phyloP scores from a whole-genome alignment of 106 monocot species.

The Posidonia australis region DNA sequence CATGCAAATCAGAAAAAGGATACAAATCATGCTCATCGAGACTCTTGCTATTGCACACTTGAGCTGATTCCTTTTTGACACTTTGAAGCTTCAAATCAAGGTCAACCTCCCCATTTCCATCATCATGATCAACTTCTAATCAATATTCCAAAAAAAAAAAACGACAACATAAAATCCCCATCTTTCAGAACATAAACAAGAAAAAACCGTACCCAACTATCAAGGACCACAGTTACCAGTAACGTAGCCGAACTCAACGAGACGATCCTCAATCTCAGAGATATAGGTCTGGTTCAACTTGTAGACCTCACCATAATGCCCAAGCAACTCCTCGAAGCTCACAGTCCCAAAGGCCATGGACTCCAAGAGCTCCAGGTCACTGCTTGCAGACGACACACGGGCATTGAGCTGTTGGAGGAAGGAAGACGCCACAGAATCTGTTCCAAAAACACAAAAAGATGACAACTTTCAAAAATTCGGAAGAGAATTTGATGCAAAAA shows the following conservation, averaged over 20 bases:
- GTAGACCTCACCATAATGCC: constrained; percentile 66
- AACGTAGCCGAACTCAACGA: constrained; percentile 44
- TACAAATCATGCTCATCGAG: constrained; percentile 46
- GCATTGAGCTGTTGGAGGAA: constrained; percentile 42
- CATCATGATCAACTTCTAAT: background rate
- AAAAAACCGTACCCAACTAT: background rate
- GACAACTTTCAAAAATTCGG: background rate
- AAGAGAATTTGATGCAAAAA: background rate
- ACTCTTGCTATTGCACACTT: constrained; percentile 12
- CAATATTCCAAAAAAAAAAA: background rate
- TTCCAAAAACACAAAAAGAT: background rate
- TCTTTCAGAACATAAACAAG: background rate
- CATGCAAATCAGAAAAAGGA: constrained; percentile 26
- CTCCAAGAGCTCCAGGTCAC: constrained; percentile 55
- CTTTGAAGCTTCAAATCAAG: background rate
- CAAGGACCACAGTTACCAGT: constrained; percentile 28
- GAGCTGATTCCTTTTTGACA: background rate
- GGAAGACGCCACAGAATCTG: constrained; percentile 50
- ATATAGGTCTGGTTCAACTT: constrained; percentile 38
- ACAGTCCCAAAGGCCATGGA: constrained; percentile 69
- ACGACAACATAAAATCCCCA: background rate
- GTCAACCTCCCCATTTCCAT: constrained; percentile 6
- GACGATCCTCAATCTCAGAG: constrained; percentile 29
- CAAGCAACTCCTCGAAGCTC: constrained; percentile 80
- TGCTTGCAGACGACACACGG: constrained; percentile 28